Evolutionary conservation across 228 moss, liverwort and hornwort species (phyloP), one percentile per base, ranked within the genome.

Genomic region (Sphagnum fallax): DNA sequence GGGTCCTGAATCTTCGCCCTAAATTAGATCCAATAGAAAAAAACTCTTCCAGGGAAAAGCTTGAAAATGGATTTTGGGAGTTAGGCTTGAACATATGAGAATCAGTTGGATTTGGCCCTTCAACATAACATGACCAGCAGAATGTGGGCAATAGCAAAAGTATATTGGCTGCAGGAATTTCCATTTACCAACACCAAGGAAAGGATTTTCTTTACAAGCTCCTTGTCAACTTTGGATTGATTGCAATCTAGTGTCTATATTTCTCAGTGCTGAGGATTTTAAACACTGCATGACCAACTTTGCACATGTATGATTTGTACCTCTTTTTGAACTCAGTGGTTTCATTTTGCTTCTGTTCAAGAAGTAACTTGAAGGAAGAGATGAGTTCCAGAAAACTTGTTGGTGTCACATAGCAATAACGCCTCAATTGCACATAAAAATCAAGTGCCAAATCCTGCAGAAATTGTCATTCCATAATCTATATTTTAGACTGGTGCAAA

Each of bases 371-470:
- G 53, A 91, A 94, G 0, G 84, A 82, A 58, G 88, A 90, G 65
- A 93, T 93, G 2, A 93, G 87, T 49, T 93, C 93, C 72, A 93
- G 75, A 74, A 93, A 93, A 79, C 93, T 93, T 53, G 90, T 93
- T 52, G 93, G 93, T 11, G 93, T 93, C 7, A 93, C 87, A 67
- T 93, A 93, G 76, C 89, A 93, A 69, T 87, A 91, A 9, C 90
- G 76, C 0, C 79, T 82, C 51, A 91, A 85, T 71, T 79, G 65
- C 55, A 83, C 72, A 12, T 77, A 89, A 62, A 91, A 94, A 6
- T 91, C 82, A 61, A 75, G 65, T 5, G 93, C 93, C 75, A 93
- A 75, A 0, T 93, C 91, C 93, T 93, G 65, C 0, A 50, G 62
- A 6, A 52, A 3, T 32, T 48, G 8, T 50, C 64, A 18, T 18